These are phyloP conservation scores for Scolecobasidium constrictum DNA, from an alignment of 2,329 filamentous ascomycete genomes.

Conservation along the genomic window DNA sequence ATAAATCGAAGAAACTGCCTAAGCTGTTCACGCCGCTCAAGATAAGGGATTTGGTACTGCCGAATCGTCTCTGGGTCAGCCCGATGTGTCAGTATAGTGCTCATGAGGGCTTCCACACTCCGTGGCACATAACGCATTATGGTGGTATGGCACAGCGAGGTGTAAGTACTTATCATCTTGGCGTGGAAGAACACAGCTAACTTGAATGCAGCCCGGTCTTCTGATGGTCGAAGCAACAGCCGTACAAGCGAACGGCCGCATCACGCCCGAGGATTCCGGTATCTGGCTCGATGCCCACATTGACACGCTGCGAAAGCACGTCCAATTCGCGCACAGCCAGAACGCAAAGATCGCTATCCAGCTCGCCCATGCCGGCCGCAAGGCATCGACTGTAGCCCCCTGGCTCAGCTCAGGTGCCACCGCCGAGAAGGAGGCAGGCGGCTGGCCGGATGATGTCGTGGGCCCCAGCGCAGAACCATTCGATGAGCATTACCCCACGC, in stretches of 20 bases:
- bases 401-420: conserved; percentile 50
- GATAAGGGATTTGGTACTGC: conserved; percentile 49
- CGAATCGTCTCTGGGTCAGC: conserved; percentile 47
- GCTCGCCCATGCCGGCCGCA: conserved; percentile 66
- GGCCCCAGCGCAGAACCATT: conserved; percentile 52
- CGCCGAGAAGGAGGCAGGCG: conserved; percentile 38
- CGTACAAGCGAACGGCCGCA: conserved; percentile 66
- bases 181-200: no score
- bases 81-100: conserved; percentile 59
- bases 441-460: conserved; percentile 43
- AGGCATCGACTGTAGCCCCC: conserved; percentile 47
- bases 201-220: conserved; percentile 58
- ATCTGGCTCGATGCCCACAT: conserved; percentile 81
- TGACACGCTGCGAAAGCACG: conserved; percentile 55
- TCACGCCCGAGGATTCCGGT: conserved; percentile 68
- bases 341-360: conserved; percentile 68
- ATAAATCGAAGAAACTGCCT: conserved; percentile 39
- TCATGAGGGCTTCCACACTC: conserved; percentile 60
- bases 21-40: conserved; percentile 49
- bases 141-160: conserved; percentile 69
- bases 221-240: conserved; percentile 69
- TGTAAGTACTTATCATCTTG: no score
- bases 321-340: conserved; percentile 72
- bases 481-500: conserved; percentile 47
- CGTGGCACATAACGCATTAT: conserved; percentile 76